These are phyloP conservation scores for Myxozyma vanderwaltii DNA, from an alignment of 805 yeast genomes.

Conservation along the genomic window DNA sequence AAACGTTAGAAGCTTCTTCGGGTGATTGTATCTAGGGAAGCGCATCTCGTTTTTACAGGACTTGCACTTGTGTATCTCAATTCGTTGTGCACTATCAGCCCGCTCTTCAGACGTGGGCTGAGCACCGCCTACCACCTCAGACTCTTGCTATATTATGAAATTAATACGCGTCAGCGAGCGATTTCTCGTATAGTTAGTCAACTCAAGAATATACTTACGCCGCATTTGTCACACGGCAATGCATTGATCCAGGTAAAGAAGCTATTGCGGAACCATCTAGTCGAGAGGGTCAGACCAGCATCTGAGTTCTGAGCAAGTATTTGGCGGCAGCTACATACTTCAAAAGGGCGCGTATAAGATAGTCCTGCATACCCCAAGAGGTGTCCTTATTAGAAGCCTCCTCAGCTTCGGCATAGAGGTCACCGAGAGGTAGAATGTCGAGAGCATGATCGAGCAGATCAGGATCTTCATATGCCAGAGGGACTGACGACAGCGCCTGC, in stretches of 20 bases:
- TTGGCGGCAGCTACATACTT: conserved; percentile 19
- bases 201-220: conserved; percentile 27
- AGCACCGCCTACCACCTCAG: conserved; percentile 45
- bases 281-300: background rate
- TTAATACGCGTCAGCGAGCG: too few species aligned
- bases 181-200: too few species aligned
- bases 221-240: conserved; percentile 63
- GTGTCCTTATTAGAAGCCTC: conserved; percentile 38
- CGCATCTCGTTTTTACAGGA: conserved; percentile 52
- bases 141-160: conserved; percentile 41
- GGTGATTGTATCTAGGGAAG: conserved; percentile 78
- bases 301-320: background rate
- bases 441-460: conserved; percentile 58
- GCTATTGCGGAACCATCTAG: conserved; percentile 68
- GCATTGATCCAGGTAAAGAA: conserved; percentile 84
- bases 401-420: conserved; percentile 64
- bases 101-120: conserved; percentile 52
- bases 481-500: conserved; percentile 23
- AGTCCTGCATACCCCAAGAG: conserved; percentile 54
- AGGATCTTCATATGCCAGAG: conserved; percentile 48
- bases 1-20: conserved; percentile 59
- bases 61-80: conserved; percentile 67
- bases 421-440: conserved; percentile 61
- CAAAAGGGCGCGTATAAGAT: conserved; percentile 58
- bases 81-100: conserved; percentile 54